Conservation (phyloP, 2,329 filamentous ascomycete genomes). For the Aspergillus caelatus region DNA sequence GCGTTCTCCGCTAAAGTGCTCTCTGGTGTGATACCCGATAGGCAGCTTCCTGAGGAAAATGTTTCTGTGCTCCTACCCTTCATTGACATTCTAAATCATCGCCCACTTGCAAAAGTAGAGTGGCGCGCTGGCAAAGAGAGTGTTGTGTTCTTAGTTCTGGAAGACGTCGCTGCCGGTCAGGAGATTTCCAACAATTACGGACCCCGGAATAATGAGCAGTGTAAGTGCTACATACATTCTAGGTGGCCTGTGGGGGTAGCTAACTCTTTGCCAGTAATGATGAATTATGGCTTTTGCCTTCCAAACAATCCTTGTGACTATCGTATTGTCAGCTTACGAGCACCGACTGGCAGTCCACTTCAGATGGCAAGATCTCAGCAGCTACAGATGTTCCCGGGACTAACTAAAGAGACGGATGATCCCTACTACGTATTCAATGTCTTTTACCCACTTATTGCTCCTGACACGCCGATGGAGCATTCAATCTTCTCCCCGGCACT, state of each 20-base stretch:
- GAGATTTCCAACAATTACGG: slow-evolving; percentile 73
- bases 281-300: slow-evolving; percentile 52
- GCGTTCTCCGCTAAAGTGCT: slow-evolving; percentile 50
- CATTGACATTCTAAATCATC: slow-evolving; percentile 73
- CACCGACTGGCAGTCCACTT: slow-evolving; percentile 43
- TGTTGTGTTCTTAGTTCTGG: slow-evolving; percentile 47
- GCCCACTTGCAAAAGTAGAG: slow-evolving; percentile 59
- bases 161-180: slow-evolving; percentile 54
- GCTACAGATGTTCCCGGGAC: slow-evolving; percentile 36
- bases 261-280: slow-evolving; percentile 38
- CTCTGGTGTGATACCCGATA: slow-evolving; percentile 35
- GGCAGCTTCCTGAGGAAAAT: slow-evolving; percentile 55
- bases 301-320: slow-evolving; percentile 48
- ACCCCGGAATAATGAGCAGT: slow-evolving; percentile 72
- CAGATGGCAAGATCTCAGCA: slow-evolving; percentile 38
- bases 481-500: slow-evolving; percentile 48
- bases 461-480: slow-evolving; percentile 38
- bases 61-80: slow-evolving; percentile 72
- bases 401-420: slow-evolving; percentile 33
- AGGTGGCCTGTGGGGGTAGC: neutral
- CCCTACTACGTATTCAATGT: slow-evolving; percentile 50
- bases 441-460: slow-evolving; percentile 45
- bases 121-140: slow-evolving; percentile 56
- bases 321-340: slow-evolving; percentile 43
- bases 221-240: slow-evolving; percentile 27